Evolutionary conservation across 176 grass and related monocot genomes (phyloP), one percentile per base, ranked within the genome.

Genomic region (Microstegium vimineum): DNA sequence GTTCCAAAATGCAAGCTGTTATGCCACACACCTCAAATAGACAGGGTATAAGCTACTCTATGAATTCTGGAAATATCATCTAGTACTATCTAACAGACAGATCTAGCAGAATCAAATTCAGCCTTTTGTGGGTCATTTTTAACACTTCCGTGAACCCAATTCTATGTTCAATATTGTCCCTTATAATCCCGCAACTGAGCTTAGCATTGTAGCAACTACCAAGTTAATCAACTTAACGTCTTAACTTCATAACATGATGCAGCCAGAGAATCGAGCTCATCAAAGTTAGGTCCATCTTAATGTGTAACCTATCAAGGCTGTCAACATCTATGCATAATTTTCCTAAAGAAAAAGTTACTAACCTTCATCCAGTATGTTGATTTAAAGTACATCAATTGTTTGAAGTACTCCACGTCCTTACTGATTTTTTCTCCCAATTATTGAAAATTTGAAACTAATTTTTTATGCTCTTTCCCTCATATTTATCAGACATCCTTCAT

Each of bases 401-500:
- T 69, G 30, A 56, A 71, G 23, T 35, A 36, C 16, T 78, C 11
- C 25, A 76, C 9, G 16, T 73, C 25, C n/a, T 30, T 36, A 13
- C 3, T 71, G 42, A 5, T 76, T 38, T 25, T 25, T 40, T 2
- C 3, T 1, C 1, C 41, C 4, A 27, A 45, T 16, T 79, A 60
- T 15, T 71, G 18, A 63, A 27, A 66, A 9, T 67, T 15, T 71
- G 18, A 63, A 27, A 66, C 13, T 67, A 77, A 75, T 60, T 14
- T 14, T 66, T 56, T 30, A 26, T 80, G 20, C 69, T 62, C 31
- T 77, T 86, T 15, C 17, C 65, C 20, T 89, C 17, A 46, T 86
- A 49, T 65, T 76, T 88, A 26, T 54, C 93, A 99, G 96, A 99
- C 54, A 91, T 99, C 87, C 96, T 99, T 85, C 93, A 99, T 84